A percentile compares a stretch with the other conserved stretches of the same genome.
Conservation (phyloP, 805 yeast genomes). For the Ogataea pignaliae region DNA sequence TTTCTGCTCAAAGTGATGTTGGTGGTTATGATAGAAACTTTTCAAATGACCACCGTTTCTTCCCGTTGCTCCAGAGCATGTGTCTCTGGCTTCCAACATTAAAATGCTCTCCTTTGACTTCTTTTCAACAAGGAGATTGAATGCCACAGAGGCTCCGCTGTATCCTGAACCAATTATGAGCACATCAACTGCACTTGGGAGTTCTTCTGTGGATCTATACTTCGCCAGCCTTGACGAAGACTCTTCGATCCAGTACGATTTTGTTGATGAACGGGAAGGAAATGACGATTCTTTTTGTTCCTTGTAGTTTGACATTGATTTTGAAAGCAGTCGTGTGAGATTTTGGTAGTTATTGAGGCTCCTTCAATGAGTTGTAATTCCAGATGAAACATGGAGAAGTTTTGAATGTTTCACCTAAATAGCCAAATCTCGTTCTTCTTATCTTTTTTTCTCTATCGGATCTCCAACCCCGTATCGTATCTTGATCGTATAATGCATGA, state of each 20-base stretch:
- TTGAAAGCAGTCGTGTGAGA: no score
- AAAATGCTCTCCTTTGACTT: conserved; percentile 11
- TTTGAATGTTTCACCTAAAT: no score
- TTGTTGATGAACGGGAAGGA: conserved; percentile 7
- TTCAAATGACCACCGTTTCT: conserved; percentile 46
- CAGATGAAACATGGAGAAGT: no score
- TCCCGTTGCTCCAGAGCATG: conserved; percentile 40
- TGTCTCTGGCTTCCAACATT: conserved; percentile 25
- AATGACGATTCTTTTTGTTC: neutral
- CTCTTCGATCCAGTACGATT: conserved; percentile 15
- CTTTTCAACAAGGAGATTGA: conserved; percentile 31
- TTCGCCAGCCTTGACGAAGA: conserved; percentile 16
- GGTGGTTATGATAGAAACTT: conserved; percentile 26
- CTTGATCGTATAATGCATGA: no score
- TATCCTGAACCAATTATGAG: conserved; percentile 44
- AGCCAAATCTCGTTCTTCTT: no score
- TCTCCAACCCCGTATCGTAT: no score
- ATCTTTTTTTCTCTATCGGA: no score
- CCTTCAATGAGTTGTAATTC: no score
- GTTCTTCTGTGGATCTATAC: conserved; percentile 19
- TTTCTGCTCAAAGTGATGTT: conserved; percentile 10
- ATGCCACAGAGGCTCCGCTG: conserved; percentile 39
- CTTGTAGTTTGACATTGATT: neutral
- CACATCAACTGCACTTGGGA: conserved; percentile 36
- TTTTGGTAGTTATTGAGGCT: no score